A percentile compares a stretch with the other conserved stretches of the same genome.
These are phyloP conservation scores for Botrytis fragariae DNA, from an alignment of 2,329 filamentous ascomycete species.

Conservation along the genomic window DNA sequence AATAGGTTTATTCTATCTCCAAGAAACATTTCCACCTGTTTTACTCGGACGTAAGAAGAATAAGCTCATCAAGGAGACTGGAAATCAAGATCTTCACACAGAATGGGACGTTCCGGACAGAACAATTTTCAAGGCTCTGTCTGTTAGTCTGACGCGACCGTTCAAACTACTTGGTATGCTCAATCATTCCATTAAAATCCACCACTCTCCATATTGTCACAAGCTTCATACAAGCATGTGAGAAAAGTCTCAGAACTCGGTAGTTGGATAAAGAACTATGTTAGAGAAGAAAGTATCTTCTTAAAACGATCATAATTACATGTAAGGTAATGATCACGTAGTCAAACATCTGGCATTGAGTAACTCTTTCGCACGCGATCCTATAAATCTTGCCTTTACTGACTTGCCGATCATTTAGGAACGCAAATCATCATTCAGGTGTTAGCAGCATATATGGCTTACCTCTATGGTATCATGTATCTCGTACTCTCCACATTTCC, in stretches of 20 bases:
- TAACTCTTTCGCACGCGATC: not conserved
- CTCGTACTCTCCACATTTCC: constrained; percentile 60
- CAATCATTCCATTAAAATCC: too few relatives aligned
- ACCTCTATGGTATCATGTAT: constrained; percentile 54
- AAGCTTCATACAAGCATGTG: not conserved
- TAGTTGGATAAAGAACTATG: not conserved
- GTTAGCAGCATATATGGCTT: constrained; percentile 51
- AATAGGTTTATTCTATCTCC: constrained; percentile 44
- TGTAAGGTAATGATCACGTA: not conserved
- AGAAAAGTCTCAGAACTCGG: not conserved
- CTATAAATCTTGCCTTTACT: not conserved
- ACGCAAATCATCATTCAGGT: constrained; percentile 54
- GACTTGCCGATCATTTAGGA: constrained; percentile 23
- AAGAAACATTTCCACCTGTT: constrained; percentile 51
- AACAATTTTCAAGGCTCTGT: constrained; percentile 40
- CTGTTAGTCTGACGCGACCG: constrained; percentile 47
- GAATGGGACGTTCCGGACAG: constrained; percentile 48
- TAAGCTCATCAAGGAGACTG: constrained; percentile 49
- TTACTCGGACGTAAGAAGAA: constrained; percentile 46
- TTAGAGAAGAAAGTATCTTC: not conserved
- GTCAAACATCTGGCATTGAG: not conserved
- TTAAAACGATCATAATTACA: not conserved
- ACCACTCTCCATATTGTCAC: not conserved
- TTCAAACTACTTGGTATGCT: constrained; percentile 44
- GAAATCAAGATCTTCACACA: constrained; percentile 47